Evolutionary conservation across 345 rosid genomes (phyloP).

Genomic region (Euphorbia pulcherrima): DNA sequence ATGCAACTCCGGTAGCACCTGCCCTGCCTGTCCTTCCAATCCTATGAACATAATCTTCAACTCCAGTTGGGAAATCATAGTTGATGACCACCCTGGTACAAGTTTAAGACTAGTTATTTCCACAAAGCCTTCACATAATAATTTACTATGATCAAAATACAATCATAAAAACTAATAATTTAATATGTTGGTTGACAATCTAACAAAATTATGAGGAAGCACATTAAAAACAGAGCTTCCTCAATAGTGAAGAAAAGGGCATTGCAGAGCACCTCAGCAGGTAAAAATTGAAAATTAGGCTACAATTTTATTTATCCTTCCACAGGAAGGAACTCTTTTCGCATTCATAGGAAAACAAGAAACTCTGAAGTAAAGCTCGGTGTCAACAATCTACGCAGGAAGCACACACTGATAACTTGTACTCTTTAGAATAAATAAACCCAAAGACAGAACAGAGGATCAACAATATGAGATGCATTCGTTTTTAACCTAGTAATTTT

Average conservation of each 20-base stretch:
- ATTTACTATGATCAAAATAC: not conserved
- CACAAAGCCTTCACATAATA: not conserved
- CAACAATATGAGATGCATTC: not conserved
- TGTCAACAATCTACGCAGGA: not conserved
- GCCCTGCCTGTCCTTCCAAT: constrained; percentile 99
- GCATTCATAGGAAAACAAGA: not conserved
- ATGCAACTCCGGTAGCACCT: constrained; percentile 90
- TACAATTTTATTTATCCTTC: not conserved
- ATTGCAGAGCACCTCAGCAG: not conserved
- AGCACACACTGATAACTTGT: not conserved
- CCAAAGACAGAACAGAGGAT: not conserved
- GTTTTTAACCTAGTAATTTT: not conserved
- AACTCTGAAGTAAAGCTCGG: not conserved
- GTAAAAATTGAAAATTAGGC: not conserved
- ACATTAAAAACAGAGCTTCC: not conserved
- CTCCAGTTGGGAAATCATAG: constrained; percentile 95
- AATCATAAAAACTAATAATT: not conserved
- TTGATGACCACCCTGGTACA: constrained; percentile 79
- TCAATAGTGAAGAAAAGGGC: not conserved
- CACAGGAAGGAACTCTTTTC: not conserved
- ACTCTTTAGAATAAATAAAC: not conserved
- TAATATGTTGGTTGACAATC: not conserved
- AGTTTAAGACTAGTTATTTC: not conserved
- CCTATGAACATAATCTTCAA: constrained; percentile 96
- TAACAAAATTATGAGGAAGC: not conserved